Conservation (phyloP, 768 basidiomycete species). For the Pleurotus ostreatus region DNA sequence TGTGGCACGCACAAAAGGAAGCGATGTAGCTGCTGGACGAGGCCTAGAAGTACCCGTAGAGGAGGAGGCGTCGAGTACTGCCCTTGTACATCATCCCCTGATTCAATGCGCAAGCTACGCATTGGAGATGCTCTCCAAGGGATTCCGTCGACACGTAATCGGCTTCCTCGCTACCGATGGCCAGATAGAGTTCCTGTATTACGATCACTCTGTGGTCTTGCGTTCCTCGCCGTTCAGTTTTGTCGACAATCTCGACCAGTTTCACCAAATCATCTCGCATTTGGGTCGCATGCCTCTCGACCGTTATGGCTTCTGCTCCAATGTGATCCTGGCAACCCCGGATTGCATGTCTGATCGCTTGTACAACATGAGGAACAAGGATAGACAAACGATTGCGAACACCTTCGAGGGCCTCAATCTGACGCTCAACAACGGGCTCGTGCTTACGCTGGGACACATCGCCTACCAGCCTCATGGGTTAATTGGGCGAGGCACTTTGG, state of each 20-base stretch:
- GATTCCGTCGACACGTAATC: slow-evolving; percentile 17
- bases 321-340: neutral
- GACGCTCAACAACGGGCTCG: neutral
- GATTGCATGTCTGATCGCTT: neutral
- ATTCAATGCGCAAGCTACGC: slow-evolving; percentile 22
- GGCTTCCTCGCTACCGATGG: slow-evolving; percentile 13
- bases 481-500: neutral
- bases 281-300: neutral
- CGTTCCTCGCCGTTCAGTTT: slow-evolving; percentile 12
- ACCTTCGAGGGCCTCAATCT: neutral
- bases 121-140: slow-evolving; percentile 19
- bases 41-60: neutral
- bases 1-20: neutral
- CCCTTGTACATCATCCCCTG: neutral
- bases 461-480: neutral
- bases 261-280: neutral
- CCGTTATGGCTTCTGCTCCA: neutral
- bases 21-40: neutral
- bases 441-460: neutral
- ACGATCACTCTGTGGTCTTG: slow-evolving; percentile 15
- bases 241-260: no score
- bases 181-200: slow-evolving; percentile 15
- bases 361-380: no score
- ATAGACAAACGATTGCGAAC: neutral
- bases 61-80: neutral